phyloP scores from a whole-genome alignment of 192 early-diverging fungal genomes.

The Physocladia obscura region DNA sequence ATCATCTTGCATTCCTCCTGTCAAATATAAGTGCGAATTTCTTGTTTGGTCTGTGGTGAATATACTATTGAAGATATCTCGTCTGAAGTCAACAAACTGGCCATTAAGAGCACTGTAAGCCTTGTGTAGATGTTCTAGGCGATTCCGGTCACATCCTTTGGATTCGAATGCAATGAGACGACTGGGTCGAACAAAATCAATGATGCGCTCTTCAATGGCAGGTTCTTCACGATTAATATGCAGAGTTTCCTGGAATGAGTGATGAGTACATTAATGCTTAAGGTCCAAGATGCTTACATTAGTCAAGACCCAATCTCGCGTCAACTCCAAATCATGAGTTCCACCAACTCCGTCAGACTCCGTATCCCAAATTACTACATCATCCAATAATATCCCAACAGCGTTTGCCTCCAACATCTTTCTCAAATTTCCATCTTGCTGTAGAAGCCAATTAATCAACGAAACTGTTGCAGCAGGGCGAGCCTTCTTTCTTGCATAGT shows the following conservation, averaged over 20 bases:
- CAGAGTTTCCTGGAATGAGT: too few relatives aligned
- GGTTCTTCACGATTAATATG: neutral
- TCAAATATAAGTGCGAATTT: constrained; percentile 9
- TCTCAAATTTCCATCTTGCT: neutral
- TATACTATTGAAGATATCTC: constrained; percentile 5
- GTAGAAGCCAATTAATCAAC: neutral
- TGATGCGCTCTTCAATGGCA: neutral
- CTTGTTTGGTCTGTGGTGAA: constrained; percentile 2
- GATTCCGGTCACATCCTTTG: neutral
- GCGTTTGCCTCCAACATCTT: neutral
- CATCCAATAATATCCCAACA: neutral
- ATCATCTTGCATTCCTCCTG: neutral
- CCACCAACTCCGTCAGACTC: constrained; percentile 13
- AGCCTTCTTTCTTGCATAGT: constrained; percentile 1
- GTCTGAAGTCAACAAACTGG: constrained; percentile 2
- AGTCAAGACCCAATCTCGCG: neutral
- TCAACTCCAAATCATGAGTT: constrained; percentile 8
- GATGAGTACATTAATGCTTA: too few relatives aligned
- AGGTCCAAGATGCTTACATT: too few relatives aligned
- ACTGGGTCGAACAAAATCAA: neutral
- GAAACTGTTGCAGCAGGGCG: neutral
- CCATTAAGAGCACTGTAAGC: neutral
- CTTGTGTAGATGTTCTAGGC: neutral
- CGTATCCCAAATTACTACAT: constrained; percentile 7
- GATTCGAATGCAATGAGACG: neutral